Conservation (phyloP, 2,329 filamentous ascomycete species). For the Colletotrichum eleusines region DNA sequence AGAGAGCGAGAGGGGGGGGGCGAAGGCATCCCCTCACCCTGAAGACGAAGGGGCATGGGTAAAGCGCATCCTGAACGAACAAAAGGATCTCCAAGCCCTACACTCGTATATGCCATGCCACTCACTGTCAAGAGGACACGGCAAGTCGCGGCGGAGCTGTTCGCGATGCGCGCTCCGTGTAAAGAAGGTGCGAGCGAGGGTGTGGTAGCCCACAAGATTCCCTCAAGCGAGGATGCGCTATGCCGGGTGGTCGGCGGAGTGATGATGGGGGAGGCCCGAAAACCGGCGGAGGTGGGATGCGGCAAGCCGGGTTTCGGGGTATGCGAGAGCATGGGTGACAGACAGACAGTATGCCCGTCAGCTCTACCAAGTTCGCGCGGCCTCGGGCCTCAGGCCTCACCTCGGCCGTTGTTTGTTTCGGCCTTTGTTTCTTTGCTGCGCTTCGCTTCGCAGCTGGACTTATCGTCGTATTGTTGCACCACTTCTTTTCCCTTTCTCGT, state of each 20-base stretch:
- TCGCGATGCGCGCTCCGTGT: neutral
- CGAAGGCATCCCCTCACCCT: neutral
- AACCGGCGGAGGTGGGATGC: slow-evolving; percentile 38
- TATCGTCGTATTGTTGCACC: slow-evolving; percentile 31
- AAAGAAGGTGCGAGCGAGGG: slow-evolving; percentile 12
- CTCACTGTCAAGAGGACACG: neutral
- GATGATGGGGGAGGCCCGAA: slow-evolving; percentile 40
- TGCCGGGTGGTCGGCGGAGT: slow-evolving; percentile 40
- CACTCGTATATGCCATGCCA: neutral
- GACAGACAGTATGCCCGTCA: slow-evolving; percentile 12
- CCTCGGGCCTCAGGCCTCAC: slow-evolving; percentile 4
- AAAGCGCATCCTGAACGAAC: neutral
- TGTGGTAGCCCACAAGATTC: neutral
- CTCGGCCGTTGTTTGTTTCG: slow-evolving; percentile 31
- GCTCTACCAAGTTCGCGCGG: slow-evolving; percentile 1
- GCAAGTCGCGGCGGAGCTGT: slow-evolving; percentile 20
- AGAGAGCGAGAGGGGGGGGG: too few relatives aligned
- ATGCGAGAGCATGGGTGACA: slow-evolving; percentile 32
- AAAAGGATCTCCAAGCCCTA: neutral
- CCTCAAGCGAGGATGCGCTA: slow-evolving; percentile 23
- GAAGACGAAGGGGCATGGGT: neutral
- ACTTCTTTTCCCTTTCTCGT: neutral
- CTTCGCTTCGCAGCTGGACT: slow-evolving; percentile 36
- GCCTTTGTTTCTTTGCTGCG: slow-evolving; percentile 17
- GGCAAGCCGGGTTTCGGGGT: slow-evolving; percentile 41